Conservation (phyloP, 768 basidiomycete species). For the Leucogyrophana mollusca region DNA sequence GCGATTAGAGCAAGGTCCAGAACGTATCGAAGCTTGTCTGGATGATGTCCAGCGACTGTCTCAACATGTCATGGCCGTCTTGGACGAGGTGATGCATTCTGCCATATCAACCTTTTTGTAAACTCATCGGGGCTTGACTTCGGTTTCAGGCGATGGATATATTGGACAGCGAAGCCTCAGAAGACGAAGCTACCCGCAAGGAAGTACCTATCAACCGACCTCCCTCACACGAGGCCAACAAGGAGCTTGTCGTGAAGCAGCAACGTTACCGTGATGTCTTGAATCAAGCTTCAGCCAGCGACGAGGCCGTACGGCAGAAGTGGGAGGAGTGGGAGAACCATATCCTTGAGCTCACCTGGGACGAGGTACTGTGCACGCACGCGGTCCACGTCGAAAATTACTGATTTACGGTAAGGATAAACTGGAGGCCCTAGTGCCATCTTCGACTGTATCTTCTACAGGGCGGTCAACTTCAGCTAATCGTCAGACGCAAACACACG, state of each 20-base stretch:
- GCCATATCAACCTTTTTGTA: background rate
- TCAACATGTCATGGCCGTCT: slow-evolving; percentile 52
- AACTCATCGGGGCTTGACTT: background rate
- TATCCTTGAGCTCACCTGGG: slow-evolving; percentile 69
- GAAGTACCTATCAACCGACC: slow-evolving; percentile 47
- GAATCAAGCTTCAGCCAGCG: slow-evolving; percentile 68
- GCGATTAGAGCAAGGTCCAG: slow-evolving; percentile 71
- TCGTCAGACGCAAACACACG: slow-evolving; percentile 56
- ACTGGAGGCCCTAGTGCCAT: slow-evolving; percentile 67
- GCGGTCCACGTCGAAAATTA: slow-evolving; percentile 1
- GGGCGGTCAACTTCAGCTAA: slow-evolving; percentile 34
- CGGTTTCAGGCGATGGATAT: slow-evolving; percentile 77
- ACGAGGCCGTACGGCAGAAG: slow-evolving; percentile 73
- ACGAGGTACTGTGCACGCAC: slow-evolving; percentile 40
- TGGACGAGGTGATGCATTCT: slow-evolving; percentile 66
- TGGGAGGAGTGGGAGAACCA: slow-evolving; percentile 86
- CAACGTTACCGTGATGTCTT: slow-evolving; percentile 72
- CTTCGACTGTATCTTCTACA: slow-evolving; percentile 46
- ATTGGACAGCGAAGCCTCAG: slow-evolving; percentile 86
- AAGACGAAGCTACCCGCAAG: slow-evolving; percentile 70
- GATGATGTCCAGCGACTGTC: slow-evolving; percentile 72
- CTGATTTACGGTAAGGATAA: slow-evolving; percentile 45
- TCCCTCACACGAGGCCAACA: slow-evolving; percentile 80
- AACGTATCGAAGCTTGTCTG: slow-evolving; percentile 67
- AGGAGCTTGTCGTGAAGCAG: slow-evolving; percentile 67